Evolutionary conservation across 306 rosid species (phyloP).

Genomic region (Astragalus membranaceus): DNA sequence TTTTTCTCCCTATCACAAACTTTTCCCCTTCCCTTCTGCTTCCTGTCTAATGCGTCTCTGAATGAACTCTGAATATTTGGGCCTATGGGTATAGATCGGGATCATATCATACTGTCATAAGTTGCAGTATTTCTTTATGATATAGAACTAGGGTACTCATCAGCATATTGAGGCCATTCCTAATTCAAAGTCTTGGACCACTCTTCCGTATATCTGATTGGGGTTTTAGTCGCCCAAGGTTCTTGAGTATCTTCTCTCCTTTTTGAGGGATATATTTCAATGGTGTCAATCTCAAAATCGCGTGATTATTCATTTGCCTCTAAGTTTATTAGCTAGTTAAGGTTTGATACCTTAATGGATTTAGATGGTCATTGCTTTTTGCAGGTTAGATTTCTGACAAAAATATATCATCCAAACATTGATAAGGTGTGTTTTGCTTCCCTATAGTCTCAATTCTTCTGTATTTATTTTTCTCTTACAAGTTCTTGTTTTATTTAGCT

Average conservation of each 20-base stretch:
- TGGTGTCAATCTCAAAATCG: neutral
- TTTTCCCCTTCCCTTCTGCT: too few species aligned
- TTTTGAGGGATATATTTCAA: neutral
- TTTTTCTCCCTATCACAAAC: too few species aligned
- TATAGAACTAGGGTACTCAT: neutral
- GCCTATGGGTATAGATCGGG: too few species aligned
- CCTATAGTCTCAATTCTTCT: neutral
- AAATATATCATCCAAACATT: conserved; percentile 93
- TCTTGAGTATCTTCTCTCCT: neutral
- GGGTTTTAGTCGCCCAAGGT: neutral
- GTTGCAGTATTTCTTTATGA: neutral
- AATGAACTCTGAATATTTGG: too few species aligned
- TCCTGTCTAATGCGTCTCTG: too few species aligned
- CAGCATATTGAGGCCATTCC: neutral
- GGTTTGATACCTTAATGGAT: conserved; percentile 4
- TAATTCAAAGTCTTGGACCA: neutral
- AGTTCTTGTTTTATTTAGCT: conserved; percentile 38
- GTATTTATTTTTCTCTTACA: conserved; percentile 7
- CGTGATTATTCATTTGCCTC: neutral
- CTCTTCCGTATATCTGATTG: neutral
- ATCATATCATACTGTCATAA: too few species aligned
- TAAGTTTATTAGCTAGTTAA: neutral
- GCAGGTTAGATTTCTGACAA: conserved; percentile 92
- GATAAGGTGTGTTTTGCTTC: conserved; percentile 58
- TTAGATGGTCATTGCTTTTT: conserved; percentile 11